Evolutionary conservation across 768 basidiomycete genomes (phyloP).

Genomic region (Auriscalpium microsporum): DNA sequence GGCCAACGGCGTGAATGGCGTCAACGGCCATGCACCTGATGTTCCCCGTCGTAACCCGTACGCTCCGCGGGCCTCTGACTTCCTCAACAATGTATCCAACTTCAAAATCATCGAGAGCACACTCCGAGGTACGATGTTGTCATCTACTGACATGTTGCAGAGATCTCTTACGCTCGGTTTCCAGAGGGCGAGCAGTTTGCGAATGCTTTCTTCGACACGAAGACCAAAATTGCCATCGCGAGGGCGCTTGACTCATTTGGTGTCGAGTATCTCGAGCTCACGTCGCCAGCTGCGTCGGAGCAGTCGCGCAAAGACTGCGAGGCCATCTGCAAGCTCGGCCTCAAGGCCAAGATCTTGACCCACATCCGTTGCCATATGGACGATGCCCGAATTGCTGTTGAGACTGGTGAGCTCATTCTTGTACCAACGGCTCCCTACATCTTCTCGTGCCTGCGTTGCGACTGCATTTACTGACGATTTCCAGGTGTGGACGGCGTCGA

Average conservation of each 20-base stretch:
- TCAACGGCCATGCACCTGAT: conserved; percentile 22
- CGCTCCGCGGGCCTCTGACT: conserved; percentile 85
- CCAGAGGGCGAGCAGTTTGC: conserved; percentile 98
- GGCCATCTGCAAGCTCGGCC: conserved; percentile 96
- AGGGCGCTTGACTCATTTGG: conserved; percentile 97
- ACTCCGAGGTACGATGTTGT: conserved; percentile 61
- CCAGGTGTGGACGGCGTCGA: conserved; percentile 97
- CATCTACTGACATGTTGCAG: neutral
- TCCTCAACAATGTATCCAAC: conserved; percentile 86
- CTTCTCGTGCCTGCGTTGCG: neutral
- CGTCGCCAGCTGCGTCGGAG: conserved; percentile 94
- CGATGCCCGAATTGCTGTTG: conserved; percentile 95
- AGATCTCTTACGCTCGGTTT: neutral
- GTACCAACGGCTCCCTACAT: neutral
- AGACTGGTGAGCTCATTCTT: conserved; percentile 57
- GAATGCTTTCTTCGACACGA: conserved; percentile 98
- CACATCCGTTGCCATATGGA: conserved; percentile 99
- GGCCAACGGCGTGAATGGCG: conserved; percentile 28
- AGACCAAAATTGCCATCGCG: conserved; percentile 99
- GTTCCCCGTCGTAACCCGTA: conserved; percentile 63
- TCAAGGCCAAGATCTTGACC: conserved; percentile 94
- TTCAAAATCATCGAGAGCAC: conserved; percentile 98
- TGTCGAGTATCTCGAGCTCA: conserved; percentile 99
- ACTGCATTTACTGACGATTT: neutral
- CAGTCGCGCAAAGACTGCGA: conserved; percentile 92